phyloP scores from a whole-genome alignment of 352 stramenopile genomes.

The Globisporangium echinulatum region DNA sequence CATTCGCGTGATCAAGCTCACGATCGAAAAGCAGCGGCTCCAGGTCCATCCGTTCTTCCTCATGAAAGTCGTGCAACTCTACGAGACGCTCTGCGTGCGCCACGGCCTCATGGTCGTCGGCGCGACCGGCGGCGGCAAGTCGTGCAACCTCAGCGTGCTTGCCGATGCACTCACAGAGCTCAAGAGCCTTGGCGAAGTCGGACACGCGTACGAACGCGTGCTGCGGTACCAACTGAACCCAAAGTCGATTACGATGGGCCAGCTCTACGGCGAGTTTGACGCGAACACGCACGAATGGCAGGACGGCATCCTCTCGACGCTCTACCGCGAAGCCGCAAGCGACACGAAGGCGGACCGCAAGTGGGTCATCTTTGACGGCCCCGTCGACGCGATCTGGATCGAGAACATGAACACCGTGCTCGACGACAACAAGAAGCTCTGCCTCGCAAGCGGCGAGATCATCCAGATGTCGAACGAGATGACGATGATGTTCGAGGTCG shows the following conservation, averaged over 20 bases:
- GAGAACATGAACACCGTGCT: slow-evolving; percentile 98
- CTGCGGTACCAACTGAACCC: slow-evolving; percentile 89
- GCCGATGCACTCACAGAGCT: slow-evolving; percentile 83
- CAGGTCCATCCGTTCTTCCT: slow-evolving; percentile 90
- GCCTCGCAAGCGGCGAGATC: slow-evolving; percentile 92
- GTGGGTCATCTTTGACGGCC: slow-evolving; percentile 95
- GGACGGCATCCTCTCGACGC: slow-evolving; percentile 86
- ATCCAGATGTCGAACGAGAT: slow-evolving; percentile 93
- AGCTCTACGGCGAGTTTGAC: slow-evolving; percentile 95
- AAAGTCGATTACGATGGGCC: slow-evolving; percentile 95
- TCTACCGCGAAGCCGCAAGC: slow-evolving; percentile 88
- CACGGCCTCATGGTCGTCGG: slow-evolving; percentile 95
- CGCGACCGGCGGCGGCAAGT: slow-evolving; percentile 91
- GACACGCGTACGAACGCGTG: slow-evolving; percentile 85
- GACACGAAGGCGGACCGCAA: slow-evolving; percentile 85
- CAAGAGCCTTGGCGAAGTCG: slow-evolving; percentile 68
- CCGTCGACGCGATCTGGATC: slow-evolving; percentile 95
- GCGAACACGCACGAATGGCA: slow-evolving; percentile 94
- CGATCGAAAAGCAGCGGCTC: slow-evolving; percentile 75
- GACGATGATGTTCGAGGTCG: slow-evolving; percentile 97
- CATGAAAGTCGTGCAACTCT: slow-evolving; percentile 91
- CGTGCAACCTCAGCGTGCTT: slow-evolving; percentile 80
- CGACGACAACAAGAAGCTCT: slow-evolving; percentile 96
- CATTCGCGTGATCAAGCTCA: slow-evolving; percentile 84
- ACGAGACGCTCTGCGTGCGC: slow-evolving; percentile 93